Percentiles rank a stretch among this genome's conserved stretches.
Conservation (phyloP, 768 basidiomycete genomes). For the Agrocybe praecox region DNA sequence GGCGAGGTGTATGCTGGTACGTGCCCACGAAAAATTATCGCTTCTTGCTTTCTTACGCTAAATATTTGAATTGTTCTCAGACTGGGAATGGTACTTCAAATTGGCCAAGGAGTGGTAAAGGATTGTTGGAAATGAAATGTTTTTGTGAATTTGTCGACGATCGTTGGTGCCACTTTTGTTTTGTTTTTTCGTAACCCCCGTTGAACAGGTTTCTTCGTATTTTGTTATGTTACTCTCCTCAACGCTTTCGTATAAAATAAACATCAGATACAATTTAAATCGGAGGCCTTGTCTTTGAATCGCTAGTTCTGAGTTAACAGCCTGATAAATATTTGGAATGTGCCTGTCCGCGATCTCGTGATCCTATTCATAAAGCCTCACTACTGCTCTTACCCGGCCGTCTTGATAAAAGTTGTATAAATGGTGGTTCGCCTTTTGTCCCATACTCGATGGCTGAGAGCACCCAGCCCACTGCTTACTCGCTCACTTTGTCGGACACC, state of each 20-base stretch:
- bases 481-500: background rate
- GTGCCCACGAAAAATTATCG: conserved; percentile 21
- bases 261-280: background rate
- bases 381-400: background rate
- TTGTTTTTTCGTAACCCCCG: background rate
- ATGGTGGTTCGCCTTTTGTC: conserved; percentile 4
- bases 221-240: background rate
- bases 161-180: background rate
- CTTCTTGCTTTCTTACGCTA: background rate
- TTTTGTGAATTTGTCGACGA: background rate
- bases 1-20: conserved; percentile 75
- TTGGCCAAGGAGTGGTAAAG: conserved; percentile 84
- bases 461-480: background rate
- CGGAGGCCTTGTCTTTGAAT: background rate
- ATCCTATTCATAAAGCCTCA: background rate
- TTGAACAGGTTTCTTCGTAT: background rate
- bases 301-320: background rate
- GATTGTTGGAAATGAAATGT: background rate
- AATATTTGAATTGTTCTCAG: conserved; percentile 31
- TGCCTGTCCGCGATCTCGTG: background rate
- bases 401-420: background rate
- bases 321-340: background rate
- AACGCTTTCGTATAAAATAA: background rate
- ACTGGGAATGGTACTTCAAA: conserved; percentile 91
- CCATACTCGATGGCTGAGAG: conserved; percentile 5